Evolutionary conservation across 306 rosid species (phyloP), one percentile per base, ranked within the genome.

Genomic region (Acmispon strigosus): DNA sequence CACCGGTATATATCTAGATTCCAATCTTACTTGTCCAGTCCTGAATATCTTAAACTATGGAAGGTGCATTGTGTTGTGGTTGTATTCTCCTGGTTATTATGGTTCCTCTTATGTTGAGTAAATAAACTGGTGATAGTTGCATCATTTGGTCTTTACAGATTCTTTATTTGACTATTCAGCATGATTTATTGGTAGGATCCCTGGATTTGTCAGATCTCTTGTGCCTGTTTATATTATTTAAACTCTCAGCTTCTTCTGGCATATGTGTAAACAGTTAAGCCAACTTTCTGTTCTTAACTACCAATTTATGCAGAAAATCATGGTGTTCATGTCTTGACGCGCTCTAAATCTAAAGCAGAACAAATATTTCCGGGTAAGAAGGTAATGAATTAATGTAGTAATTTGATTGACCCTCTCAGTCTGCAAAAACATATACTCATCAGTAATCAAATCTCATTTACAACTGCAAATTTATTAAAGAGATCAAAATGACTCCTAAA

Each of bases 301-400:
- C 29, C 62, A 52, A 58, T 50, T 44, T 65, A 52, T 85, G 83
- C 94, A 95, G 99, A 91, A 71, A 89, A 86, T 14, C 99, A 89
- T 47, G 60, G 55, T 15, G 75, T 95, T 82, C 91, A 60, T 71
- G 92, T 91, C 82, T 76, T 95, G 89, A 95, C 97, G 44, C 84
- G 99, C 69, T 95, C 96, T 58, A 89, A 78, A 82, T 87, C 99
- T 3, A 91, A 89, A 69, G 97, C 97, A 24, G 86, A 91, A 87
- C 74, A 51, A 80, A 86, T 91, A 80, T 94, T 95, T 84, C 96
- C 99, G 52, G 99, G 99, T 95, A 95, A 95, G 99, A 94, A 89
- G 99, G 97, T 95, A 93, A 91, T 84, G 50, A 57, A 62, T 81
- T 62, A 50, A 41, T 65, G 58, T 37, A 61, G 34, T 53, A 69